A percentile compares a stretch with the other conserved stretches of the same genome.
phyloP scores from a whole-genome alignment of 1,284 basidiomycete species.

The Naganishia sp. region DNA sequence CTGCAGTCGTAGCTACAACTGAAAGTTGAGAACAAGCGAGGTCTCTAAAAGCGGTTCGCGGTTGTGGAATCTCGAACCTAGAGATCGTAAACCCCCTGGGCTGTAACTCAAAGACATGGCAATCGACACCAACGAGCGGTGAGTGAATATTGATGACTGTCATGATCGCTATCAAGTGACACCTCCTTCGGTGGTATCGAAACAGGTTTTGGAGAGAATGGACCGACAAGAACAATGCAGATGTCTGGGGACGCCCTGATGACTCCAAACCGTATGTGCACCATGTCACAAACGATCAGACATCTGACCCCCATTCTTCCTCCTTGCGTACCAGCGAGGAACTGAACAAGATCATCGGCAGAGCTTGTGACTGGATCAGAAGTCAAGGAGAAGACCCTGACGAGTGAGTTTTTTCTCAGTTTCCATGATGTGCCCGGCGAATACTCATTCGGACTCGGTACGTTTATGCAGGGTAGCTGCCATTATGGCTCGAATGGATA shows the following conservation, averaged over 20 bases:
- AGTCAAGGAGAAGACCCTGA: conserved; percentile 20
- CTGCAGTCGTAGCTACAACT: too few species aligned
- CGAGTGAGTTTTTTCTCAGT: conserved; percentile 1
- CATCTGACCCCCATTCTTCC: background rate
- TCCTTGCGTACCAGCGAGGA: conserved; percentile 2
- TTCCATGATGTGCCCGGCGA: too few species aligned
- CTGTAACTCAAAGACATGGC: conserved; percentile 1
- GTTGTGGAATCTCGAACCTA: too few species aligned
- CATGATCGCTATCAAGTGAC: background rate
- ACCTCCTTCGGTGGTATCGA: background rate
- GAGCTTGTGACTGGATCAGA: conserved; percentile 23
- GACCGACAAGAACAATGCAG: conserved; percentile 23
- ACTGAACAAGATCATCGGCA: conserved; percentile 18
- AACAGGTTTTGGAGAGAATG: conserved; percentile 25
- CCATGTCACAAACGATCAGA: background rate
- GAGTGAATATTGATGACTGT: background rate
- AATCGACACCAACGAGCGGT: conserved; percentile 12
- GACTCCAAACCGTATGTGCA: conserved; percentile 11
- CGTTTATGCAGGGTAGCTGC: too few species aligned
- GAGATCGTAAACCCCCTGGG: too few species aligned
- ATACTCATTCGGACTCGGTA: too few species aligned
- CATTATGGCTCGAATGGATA: too few species aligned
- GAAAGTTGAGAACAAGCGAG: too few species aligned
- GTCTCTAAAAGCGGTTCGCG: too few species aligned
- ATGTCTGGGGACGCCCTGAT: conserved; percentile 17